Conservation (phyloP, 2,329 filamentous ascomycete species). For the Botrytis byssoidea region DNA sequence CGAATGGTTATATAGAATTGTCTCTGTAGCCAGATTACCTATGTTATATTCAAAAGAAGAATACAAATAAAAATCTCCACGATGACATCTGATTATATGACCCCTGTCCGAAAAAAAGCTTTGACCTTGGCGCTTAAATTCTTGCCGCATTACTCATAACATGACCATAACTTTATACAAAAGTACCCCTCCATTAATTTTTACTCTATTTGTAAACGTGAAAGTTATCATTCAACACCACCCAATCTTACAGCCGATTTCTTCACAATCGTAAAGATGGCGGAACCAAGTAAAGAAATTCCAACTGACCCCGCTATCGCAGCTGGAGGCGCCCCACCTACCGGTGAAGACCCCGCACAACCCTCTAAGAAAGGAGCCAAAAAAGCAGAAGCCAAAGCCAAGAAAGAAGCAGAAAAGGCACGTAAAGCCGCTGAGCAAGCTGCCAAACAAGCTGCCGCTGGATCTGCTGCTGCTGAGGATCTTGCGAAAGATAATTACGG, state of each 20-base stretch:
- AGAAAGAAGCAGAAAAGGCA: slow-evolving; percentile 83
- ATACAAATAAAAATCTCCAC: background rate
- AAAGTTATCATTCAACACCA: background rate
- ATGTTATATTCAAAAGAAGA: too few species aligned
- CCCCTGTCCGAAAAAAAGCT: slow-evolving; percentile 13
- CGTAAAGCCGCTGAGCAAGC: slow-evolving; percentile 70
- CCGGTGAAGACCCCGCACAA: slow-evolving; percentile 24
- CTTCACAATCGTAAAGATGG: slow-evolving; percentile 16
- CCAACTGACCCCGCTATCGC: slow-evolving; percentile 24
- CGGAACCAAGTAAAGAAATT: slow-evolving; percentile 28
- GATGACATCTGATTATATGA: background rate
- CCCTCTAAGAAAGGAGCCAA: slow-evolving; percentile 76
- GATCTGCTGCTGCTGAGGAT: slow-evolving; percentile 62
- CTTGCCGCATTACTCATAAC: slow-evolving; percentile 20
- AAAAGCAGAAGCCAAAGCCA: slow-evolving; percentile 82
- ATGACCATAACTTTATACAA: slow-evolving; percentile 7
- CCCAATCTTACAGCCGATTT: background rate
- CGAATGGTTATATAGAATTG: too few species aligned
- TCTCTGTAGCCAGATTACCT: background rate
- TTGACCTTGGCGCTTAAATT: slow-evolving; percentile 19
- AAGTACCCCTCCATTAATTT: slow-evolving; percentile 22
- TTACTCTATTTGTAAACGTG: background rate
- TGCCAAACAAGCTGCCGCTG: slow-evolving; percentile 64
- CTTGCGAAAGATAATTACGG: slow-evolving; percentile 79
- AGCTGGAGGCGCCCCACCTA: slow-evolving; percentile 7